Evolutionary conservation across 164 flowering plant genomes (phyloP).

Genomic region (Vitis rupestris): DNA sequence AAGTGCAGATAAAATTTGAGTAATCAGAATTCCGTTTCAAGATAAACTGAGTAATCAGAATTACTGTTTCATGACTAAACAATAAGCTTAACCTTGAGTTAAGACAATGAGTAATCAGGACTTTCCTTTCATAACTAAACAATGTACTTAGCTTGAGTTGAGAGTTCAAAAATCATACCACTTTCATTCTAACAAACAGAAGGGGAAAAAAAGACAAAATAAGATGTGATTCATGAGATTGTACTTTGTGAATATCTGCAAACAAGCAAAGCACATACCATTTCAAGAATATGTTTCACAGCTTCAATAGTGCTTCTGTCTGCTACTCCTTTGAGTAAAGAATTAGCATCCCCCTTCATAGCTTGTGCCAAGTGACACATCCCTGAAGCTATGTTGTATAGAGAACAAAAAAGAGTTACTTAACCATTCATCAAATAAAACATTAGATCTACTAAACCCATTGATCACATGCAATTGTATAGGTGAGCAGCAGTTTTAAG

Average conservation of each 20-base stretch:
- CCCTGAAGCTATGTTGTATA: conserved; percentile 38
- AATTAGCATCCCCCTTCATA: conserved; percentile 50
- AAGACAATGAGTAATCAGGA: neutral
- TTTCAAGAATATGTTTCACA: conserved; percentile 74
- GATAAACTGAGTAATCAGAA: no score
- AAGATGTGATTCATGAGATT: neutral
- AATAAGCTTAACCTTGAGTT: no score
- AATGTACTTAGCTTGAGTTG: no score
- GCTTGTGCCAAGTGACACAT: conserved; percentile 56
- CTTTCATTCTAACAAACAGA: neutral
- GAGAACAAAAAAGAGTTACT: neutral
- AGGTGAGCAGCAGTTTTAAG: no score
- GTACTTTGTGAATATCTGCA: conserved; percentile 4
- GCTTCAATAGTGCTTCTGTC: conserved; percentile 51
- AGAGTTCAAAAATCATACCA: neutral
- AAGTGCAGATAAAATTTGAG: neutral
- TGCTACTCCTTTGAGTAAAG: conserved; percentile 49
- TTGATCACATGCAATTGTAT: no score
- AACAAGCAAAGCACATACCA: conserved; percentile 49
- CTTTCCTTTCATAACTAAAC: no score
- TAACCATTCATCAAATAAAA: neutral
- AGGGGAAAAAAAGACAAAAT: neutral
- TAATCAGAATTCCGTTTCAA: neutral
- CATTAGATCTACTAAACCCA: no score
- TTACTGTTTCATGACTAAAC: no score